Conservation (phyloP, 2,329 filamentous ascomycete species). For the Colletotrichum liriopes region DNA sequence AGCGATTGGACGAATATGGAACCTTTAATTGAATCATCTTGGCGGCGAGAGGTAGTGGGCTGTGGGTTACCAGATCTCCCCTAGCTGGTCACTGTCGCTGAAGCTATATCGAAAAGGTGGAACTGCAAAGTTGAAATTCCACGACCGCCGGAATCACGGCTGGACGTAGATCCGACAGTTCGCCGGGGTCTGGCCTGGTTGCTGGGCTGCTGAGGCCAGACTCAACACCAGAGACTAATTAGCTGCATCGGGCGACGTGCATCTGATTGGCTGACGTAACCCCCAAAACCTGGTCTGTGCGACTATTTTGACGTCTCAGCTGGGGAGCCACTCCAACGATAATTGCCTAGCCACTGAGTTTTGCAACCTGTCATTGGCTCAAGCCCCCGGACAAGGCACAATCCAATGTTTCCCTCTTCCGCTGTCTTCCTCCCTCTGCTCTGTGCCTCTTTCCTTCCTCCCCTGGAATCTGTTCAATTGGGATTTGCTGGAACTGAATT, state of each 20-base stretch:
- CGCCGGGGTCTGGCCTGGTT: not conserved
- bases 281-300: slow-evolving; percentile 32
- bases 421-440: slow-evolving; percentile 13
- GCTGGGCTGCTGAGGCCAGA: slow-evolving; percentile 9
- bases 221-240: not conserved
- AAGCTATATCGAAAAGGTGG: slow-evolving; percentile 42
- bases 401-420: slow-evolving; percentile 38
- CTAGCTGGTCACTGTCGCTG: slow-evolving; percentile 13
- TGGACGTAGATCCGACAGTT: slow-evolving; percentile 2
- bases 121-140: slow-evolving; percentile 36
- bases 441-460: slow-evolving; percentile 13
- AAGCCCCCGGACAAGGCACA: slow-evolving; percentile 15
- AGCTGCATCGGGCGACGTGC: not conserved
- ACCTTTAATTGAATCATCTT: slow-evolving; percentile 96
- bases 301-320: slow-evolving; percentile 43
- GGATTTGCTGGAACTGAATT: slow-evolving; percentile 1
- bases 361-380: slow-evolving; percentile 22
- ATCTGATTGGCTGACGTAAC: slow-evolving; percentile 25
- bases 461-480: slow-evolving; percentile 17
- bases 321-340: slow-evolving; percentile 24
- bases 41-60: slow-evolving; percentile 51
- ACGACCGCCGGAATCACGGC: not conserved
- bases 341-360: slow-evolving; percentile 33
- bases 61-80: slow-evolving; percentile 29
- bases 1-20: not conserved